Base-by-base conservation (phyloP, 2,329 filamentous ascomycete species). In the Ophiocordyceps sinensis region DNA sequence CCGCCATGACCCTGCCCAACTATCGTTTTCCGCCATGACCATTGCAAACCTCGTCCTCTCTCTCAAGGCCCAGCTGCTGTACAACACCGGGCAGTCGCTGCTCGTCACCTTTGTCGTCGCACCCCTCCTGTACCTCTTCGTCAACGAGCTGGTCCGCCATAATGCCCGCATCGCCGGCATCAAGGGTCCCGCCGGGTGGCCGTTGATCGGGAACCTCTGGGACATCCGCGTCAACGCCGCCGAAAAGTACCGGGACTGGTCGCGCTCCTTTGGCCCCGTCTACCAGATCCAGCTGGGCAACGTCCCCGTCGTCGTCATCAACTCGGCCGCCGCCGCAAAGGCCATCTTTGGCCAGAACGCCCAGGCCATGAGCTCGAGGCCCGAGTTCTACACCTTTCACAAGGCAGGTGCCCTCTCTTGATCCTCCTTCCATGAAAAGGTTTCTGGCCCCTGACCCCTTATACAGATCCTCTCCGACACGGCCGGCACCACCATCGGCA, bases 401-500 rank as follows among this genome's bases (percentile, higher is more conserved):
- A 75, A 73, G 56, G 71, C 71, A n/a, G n/a, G n/a, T n/a, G n/a
- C n/a, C n/a, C n/a, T n/a, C n/a, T n/a, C n/a, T n/a, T n/a, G n/a
- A n/a, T n/a, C n/a, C n/a, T n/a, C n/a, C n/a, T n/a, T n/a, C n/a
- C n/a, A n/a, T n/a, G n/a, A n/a, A n/a, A n/a, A n/a, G n/a, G n/a
- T n/a, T n/a, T n/a, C n/a, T n/a, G n/a, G n/a, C n/a, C n/a, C n/a
- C n/a, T n/a, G n/a, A n/a, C n/a, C n/a, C n/a, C n/a, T n/a, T n/a
- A n/a, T n/a, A n/a, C n/a, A n/a, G 71, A 70, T 79, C 3, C 63
- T 80, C 2, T 78, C 74, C 3, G 75, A 78, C 36, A 81, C 77
- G 0, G 71, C 76, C 1, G 77, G 77, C 6, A 81, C 77, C 1
- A 82, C 78, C 0, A 81, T 82, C 42, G 78, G 78, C 1, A 82